Evolutionary conservation across 177 flowering plant species (phyloP).

Genomic region (Vitis hybrid): DNA sequence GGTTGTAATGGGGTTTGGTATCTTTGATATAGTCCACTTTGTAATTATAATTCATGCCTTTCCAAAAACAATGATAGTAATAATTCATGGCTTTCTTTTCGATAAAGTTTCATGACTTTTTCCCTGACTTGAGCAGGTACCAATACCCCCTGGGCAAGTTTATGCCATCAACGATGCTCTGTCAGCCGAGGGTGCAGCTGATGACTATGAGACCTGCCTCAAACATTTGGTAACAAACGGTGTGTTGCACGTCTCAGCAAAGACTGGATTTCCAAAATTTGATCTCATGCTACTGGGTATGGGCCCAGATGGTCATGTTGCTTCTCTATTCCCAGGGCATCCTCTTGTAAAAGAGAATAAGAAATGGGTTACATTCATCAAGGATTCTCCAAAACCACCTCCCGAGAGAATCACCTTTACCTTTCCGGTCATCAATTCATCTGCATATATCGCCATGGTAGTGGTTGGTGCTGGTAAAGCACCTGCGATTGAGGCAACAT

Average conservation of each 20-base stretch:
- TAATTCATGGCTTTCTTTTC: neutral
- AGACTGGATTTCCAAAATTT: conserved; percentile 78
- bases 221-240: conserved; percentile 53
- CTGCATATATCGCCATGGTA: conserved; percentile 77
- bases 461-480: conserved; percentile 69
- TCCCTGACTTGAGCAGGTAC: conserved; percentile 43
- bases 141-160: conserved; percentile 62
- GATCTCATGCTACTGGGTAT: conserved; percentile 89
- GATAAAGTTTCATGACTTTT: neutral
- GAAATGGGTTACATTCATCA: conserved; percentile 83
- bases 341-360: conserved; percentile 68
- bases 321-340: conserved; percentile 90
- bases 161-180: conserved; percentile 76
- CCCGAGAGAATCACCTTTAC: conserved; percentile 90
- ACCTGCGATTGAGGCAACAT: conserved; percentile 40
- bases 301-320: conserved; percentile 98
- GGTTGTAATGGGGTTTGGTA: no score
- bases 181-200: conserved; percentile 77
- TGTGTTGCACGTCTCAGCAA: conserved; percentile 39
- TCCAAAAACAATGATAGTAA: neutral
- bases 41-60: no score
- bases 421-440: conserved; percentile 83
- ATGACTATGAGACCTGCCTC: conserved; percentile 77
- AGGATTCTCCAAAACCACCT: conserved; percentile 93
- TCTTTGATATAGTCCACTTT: no score